Conservation (phyloP, 257 asterid genomes). For the Fraxinus excelsior region DNA sequence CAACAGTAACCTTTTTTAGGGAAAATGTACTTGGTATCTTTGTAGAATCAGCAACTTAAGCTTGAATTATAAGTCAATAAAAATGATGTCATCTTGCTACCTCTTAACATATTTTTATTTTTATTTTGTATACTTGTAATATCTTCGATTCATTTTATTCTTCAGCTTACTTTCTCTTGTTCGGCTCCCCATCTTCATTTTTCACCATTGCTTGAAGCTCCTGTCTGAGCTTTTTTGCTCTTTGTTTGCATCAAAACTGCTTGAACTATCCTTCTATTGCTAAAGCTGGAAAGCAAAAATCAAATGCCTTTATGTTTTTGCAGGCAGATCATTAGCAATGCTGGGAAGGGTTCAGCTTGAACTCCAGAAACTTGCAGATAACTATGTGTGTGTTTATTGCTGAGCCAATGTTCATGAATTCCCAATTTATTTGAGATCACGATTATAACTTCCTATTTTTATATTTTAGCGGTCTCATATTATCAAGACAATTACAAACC, state of each 20-base stretch:
- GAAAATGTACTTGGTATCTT: background rate
- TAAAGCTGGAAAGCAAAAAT: background rate
- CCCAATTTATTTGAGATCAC: slow-evolving; percentile 1
- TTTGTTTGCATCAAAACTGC: slow-evolving; percentile 11
- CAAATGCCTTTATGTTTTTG: slow-evolving; percentile 30
- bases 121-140: background rate
- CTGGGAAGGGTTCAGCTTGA: slow-evolving; percentile 86
- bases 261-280: slow-evolving; percentile 10
- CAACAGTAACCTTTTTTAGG: background rate
- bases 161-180: background rate
- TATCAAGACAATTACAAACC: slow-evolving; percentile 82
- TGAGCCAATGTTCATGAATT: slow-evolving; percentile 8
- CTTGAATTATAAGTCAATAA: background rate
- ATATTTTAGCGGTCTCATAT: slow-evolving; percentile 78
- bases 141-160: background rate
- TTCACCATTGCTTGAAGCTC: background rate
- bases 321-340: slow-evolving; percentile 73
- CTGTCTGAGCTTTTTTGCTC: background rate
- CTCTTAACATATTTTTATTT: background rate
- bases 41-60: background rate
- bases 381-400: slow-evolving; percentile 60
- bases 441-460: slow-evolving; percentile 38
- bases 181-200: background rate
- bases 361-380: slow-evolving; percentile 83
- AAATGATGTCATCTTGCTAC: background rate